A percentile compares a stretch with the other conserved stretches of the same genome.
Conservation (phyloP, 116 monocot species). For the Phalaenopsis hybrid region DNA sequence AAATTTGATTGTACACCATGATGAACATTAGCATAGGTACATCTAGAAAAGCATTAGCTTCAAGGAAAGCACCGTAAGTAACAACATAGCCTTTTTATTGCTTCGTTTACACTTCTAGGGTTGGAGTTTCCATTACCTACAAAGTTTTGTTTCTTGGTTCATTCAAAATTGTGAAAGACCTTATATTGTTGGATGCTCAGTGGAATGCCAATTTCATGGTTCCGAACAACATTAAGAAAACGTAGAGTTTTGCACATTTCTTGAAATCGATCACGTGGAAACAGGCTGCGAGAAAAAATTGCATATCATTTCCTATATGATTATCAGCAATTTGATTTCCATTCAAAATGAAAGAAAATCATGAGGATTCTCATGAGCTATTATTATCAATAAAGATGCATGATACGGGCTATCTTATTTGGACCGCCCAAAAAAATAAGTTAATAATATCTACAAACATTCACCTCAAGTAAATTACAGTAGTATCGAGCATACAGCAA, state of each 20-base stretch:
- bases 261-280: too few species aligned
- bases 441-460: too few species aligned
- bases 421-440: too few species aligned
- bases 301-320: slow-evolving; percentile 50
- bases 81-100: background rate
- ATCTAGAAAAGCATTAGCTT: background rate
- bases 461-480: too few species aligned
- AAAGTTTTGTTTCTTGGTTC: background rate
- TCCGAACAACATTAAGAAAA: too few species aligned
- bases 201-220: too few species aligned
- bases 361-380: background rate
- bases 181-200: slow-evolving; percentile 94
- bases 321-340: slow-evolving; percentile 29
- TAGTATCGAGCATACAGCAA: too few species aligned
- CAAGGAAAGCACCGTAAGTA: background rate
- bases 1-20: too few species aligned
- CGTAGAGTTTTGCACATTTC: too few species aligned
- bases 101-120: background rate
- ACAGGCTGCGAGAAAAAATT: slow-evolving; percentile 83
- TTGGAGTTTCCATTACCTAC: background rate
- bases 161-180: slow-evolving; percentile 26
- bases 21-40: too few species aligned
- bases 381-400: slow-evolving; percentile 5
- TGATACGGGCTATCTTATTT: background rate
- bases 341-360: slow-evolving; percentile 8